Evolutionary conservation across 2,329 filamentous ascomycete genomes (phyloP).

Genomic region (Pezicula radicicola): DNA sequence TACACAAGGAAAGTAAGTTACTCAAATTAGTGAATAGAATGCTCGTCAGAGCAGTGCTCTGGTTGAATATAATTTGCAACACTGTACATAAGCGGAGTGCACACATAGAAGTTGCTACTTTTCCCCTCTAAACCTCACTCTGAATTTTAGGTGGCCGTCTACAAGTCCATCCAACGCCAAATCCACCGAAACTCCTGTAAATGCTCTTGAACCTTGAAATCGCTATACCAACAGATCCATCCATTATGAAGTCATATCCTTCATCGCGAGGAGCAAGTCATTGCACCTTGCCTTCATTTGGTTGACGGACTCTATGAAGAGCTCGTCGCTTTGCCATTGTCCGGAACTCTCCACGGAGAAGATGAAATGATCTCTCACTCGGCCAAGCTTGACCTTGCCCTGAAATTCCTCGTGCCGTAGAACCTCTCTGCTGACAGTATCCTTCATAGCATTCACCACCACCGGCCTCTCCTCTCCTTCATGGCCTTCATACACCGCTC

Average conservation of each 20-base stretch:
- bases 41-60: too few relatives aligned
- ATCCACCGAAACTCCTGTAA: constrained; percentile 24
- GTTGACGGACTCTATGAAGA: constrained; percentile 88
- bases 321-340: constrained; percentile 88
- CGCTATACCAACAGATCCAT: constrained; percentile 2
- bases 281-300: constrained; percentile 82
- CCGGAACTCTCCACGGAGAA: constrained; percentile 93
- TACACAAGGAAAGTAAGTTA: too few relatives aligned
- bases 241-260: constrained; percentile 51
- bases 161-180: constrained; percentile 23
- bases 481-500: constrained; percentile 68
- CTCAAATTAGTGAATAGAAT: too few relatives aligned
- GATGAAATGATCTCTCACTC: constrained; percentile 93
- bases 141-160: constrained; percentile 14
- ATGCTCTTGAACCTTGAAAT: constrained; percentile 15
- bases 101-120: constrained; percentile 10
- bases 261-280: constrained; percentile 67
- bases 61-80: too few relatives aligned
- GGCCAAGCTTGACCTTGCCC: constrained; percentile 89
- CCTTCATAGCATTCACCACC: constrained; percentile 83
- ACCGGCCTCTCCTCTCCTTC: constrained; percentile 84
- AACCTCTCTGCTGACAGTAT: constrained; percentile 92
- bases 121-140: constrained; percentile 4
- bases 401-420: constrained; percentile 90
- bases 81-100: too few relatives aligned